Percentiles rank a stretch among this genome's conserved stretches.
These are phyloP conservation scores for Eutrema salsugineum DNA, from an alignment of 441 rosid genomes.

Conservation along the genomic window DNA sequence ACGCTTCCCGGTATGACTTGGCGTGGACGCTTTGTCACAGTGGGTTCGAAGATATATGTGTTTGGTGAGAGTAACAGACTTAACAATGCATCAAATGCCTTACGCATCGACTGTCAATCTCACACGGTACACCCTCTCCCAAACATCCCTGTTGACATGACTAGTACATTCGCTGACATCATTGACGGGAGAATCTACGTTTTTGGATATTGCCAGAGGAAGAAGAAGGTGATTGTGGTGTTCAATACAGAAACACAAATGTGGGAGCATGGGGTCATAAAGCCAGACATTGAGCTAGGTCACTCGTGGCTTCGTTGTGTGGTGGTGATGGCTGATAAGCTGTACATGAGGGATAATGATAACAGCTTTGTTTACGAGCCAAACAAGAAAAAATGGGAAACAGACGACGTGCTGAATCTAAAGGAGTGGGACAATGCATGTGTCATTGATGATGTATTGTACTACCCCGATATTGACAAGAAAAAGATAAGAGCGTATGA, in stretches of 20 bases:
- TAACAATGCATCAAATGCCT: too few relatives aligned
- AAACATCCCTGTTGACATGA: neutral
- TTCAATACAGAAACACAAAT: constrained; percentile 5
- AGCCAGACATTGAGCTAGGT: neutral
- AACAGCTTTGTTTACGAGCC: neutral
- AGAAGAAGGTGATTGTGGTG: neutral
- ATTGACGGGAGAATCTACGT: neutral
- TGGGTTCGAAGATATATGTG: neutral
- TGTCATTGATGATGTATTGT: neutral
- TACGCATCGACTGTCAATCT: neutral
- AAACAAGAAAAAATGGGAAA: neutral
- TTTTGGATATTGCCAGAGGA: neutral
- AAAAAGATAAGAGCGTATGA: neutral
- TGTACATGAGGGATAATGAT: neutral
- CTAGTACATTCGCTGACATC: neutral
- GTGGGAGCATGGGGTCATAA: neutral
- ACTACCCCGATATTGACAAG: neutral
- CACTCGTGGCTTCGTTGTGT: too few relatives aligned
- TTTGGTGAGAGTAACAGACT: neutral
- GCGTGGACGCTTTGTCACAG: neutral
- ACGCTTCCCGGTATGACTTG: neutral
- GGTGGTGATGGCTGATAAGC: neutral
- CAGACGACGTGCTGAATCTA: neutral
- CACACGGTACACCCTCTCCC: neutral
- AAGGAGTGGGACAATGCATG: neutral